phyloP scores from a whole-genome alignment of 2,329 filamentous ascomycete genomes.

The Chrysoporthe deuterocubensis region DNA sequence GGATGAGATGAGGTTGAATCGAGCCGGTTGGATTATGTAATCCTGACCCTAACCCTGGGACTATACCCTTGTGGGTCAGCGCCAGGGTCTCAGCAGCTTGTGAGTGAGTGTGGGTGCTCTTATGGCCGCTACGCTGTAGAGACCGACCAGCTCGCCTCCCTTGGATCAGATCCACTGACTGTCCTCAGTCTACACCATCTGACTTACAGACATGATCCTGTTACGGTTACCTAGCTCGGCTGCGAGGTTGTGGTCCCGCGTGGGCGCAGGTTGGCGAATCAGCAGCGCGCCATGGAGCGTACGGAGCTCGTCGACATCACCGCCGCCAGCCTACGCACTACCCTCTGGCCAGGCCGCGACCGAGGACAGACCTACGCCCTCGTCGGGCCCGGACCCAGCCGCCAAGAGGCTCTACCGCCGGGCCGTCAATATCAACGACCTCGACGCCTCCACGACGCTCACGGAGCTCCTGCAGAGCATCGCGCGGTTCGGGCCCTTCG shows the following conservation, averaged over 20 bases:
- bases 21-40: background rate
- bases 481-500: background rate
- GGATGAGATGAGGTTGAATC: slow-evolving; percentile 3
- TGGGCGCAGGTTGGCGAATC: background rate
- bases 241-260: background rate
- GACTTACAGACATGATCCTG: background rate
- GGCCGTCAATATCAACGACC: background rate
- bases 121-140: too few species aligned
- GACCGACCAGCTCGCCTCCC: too few species aligned
- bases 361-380: too few species aligned
- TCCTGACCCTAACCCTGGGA: background rate
- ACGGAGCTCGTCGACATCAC: background rate
- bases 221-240: background rate
- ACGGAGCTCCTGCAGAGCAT: background rate
- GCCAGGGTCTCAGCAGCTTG: too few species aligned
- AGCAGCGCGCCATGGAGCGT: background rate
- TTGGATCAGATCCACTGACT: background rate
- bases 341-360: too few species aligned
- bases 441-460: background rate
- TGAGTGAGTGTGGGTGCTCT: too few species aligned
- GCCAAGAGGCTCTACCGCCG: background rate
- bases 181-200: too few species aligned
- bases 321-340: too few species aligned
- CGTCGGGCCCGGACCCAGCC: too few species aligned
- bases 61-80: background rate